Evolutionary conservation across 305 asterid species (phyloP).

Genomic region (Rubia occidens): DNA sequence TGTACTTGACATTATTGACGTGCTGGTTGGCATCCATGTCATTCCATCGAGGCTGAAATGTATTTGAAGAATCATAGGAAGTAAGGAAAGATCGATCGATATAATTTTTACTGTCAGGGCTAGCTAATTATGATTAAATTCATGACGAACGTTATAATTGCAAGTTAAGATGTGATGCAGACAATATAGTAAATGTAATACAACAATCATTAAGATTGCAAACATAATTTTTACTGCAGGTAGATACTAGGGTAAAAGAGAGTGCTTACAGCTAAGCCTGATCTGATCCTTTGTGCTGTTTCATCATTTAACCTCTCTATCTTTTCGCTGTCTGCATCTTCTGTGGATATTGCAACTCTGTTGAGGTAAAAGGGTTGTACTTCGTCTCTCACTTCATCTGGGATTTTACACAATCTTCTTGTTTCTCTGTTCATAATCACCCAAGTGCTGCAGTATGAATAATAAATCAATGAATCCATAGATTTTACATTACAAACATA

Average conservation of each 20-base stretch:
- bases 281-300: conserved; percentile 44
- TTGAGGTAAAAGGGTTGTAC: conserved; percentile 56
- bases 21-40: conserved; percentile 94
- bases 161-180: no score
- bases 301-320: conserved; percentile 56
- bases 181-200: no score
- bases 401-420: conserved; percentile 73
- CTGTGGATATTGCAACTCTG: conserved; percentile 38
- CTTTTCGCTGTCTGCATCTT: conserved; percentile 40
- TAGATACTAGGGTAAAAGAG: not conserved
- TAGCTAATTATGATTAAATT: no score
- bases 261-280: conserved; percentile 60
- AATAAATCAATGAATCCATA: not conserved
- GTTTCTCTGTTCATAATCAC: conserved; percentile 89
- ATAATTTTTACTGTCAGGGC: no score
- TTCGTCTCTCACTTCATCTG: conserved; percentile 68
- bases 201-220: no score
- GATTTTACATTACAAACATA: not conserved
- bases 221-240: no score
- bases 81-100: not conserved
- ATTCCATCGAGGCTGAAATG: conserved; percentile 77
- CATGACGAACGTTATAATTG: no score
- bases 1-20: conserved; percentile 84
- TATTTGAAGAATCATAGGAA: not conserved
- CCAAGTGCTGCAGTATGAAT: conserved; percentile 50